These are phyloP conservation scores for Pseudocercospora fuligena DNA, from an alignment of 2,329 filamentous ascomycete genomes.

Conservation along the genomic window DNA sequence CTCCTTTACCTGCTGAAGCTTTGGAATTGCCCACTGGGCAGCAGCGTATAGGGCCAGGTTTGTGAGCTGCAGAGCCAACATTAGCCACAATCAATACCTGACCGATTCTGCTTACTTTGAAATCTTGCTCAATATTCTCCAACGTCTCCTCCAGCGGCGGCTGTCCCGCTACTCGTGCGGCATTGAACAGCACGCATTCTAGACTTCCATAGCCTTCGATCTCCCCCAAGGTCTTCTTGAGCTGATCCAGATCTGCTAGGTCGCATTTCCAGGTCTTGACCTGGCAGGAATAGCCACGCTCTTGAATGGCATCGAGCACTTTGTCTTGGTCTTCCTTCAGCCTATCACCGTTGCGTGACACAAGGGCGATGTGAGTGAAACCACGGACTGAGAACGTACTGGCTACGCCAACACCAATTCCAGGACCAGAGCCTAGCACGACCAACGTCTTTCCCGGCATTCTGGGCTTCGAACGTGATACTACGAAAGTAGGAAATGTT, in stretches of 20 bases:
- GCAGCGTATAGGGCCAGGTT: conserved; percentile 55
- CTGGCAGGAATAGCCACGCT: conserved; percentile 40
- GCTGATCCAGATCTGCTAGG: conserved; percentile 46
- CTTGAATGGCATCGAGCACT: conserved; percentile 40
- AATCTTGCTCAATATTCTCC: conserved; percentile 55
- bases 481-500: background rate
- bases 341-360: conserved; percentile 51
- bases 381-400: conserved; percentile 49
- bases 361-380: conserved; percentile 55
- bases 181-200: conserved; percentile 59
- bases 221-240: conserved; percentile 48
- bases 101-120: conserved; percentile 46
- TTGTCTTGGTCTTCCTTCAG: conserved; percentile 43
- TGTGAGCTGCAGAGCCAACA: conserved; percentile 44
- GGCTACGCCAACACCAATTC: conserved; percentile 53
- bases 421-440: conserved; percentile 55
- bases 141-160: conserved; percentile 49
- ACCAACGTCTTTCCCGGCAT: conserved; percentile 40
- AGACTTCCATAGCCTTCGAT: conserved; percentile 51
- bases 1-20: conserved; percentile 42
- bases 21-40: conserved; percentile 55
- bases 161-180: conserved; percentile 53
- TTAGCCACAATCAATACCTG: background rate
- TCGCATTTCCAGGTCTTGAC: conserved; percentile 54
- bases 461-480: background rate